Evolutionary conservation across 495 filamentous ascomycete genomes (phyloP).

Genomic region (Evansstolkia leycettana): DNA sequence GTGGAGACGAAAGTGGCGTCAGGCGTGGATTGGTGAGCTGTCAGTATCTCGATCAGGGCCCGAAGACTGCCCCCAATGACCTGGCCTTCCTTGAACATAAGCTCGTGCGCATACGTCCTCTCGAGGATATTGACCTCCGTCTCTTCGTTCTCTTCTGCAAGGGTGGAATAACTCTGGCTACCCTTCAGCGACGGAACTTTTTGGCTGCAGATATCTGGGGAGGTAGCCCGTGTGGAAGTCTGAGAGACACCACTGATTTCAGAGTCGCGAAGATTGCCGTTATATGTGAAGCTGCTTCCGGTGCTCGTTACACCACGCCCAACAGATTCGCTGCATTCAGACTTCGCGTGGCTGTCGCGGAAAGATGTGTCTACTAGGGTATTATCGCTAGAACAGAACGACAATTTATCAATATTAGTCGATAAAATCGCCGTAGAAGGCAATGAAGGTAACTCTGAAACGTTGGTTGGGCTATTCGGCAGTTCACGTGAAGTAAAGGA

Average conservation of each 20-base stretch:
- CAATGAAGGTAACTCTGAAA: conserved; percentile 11
- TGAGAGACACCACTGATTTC: conserved; percentile 71
- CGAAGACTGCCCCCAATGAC: conserved; percentile 87
- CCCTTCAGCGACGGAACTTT: conserved; percentile 39
- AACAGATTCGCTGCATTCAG: conserved; percentile 25
- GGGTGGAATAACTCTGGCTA: conserved; percentile 43
- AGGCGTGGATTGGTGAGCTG: conserved; percentile 84
- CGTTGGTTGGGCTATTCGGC: conserved; percentile 8
- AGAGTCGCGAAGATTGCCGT: conserved; percentile 63
- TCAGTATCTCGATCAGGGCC: conserved; percentile 86
- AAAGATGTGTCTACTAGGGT: not conserved
- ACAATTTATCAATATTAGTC: conserved; percentile 23
- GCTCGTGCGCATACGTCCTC: conserved; percentile 79
- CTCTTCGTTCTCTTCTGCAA: conserved; percentile 65
- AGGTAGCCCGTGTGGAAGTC: conserved; percentile 80
- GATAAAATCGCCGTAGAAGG: conserved; percentile 24
- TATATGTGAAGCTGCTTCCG: conserved; percentile 60
- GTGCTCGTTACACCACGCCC: conserved; percentile 37
- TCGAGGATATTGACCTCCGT: conserved; percentile 70
- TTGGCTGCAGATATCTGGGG: conserved; percentile 51
- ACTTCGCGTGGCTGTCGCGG: conserved; percentile 21
- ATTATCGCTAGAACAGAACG: conserved; percentile 13
- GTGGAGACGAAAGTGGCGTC: conserved; percentile 87
- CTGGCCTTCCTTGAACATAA: conserved; percentile 90
- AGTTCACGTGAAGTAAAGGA: conserved; percentile 24